Evolutionary conservation across 345 rosid genomes (phyloP), one percentile per base, ranked within the genome.

Genomic region (Mercurialis annua): DNA sequence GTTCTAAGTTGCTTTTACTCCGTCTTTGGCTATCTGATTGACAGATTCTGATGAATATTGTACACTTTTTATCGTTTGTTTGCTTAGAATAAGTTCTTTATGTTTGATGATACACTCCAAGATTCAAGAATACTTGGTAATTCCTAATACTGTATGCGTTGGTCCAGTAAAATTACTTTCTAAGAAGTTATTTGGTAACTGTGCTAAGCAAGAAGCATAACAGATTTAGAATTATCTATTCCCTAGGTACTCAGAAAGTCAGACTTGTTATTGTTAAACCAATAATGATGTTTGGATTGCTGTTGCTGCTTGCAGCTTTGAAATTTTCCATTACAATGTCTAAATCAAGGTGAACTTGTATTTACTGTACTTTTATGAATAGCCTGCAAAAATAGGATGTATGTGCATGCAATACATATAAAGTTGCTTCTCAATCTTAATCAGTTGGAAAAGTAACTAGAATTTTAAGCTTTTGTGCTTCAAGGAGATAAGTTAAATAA

Each of bases 321-420:
- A 29, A 14, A 2, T 6, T 42, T 42, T 26, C 26, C 50, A 61
- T 15, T 61, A 12, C 21, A 0, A 16, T 18, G 26, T 20, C 42
- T 38, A 38, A 21, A 23, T 61, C 51, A 27, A 61, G 43, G 23
- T 24, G 24, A 26, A 61, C 31, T n/a, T 40, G 65, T 61, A 43
- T 26, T 60, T 61, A 9, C 31, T 42, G 21, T 9, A 43, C 18
- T 12, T 61, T 49, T 34, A 61, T 16, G 51, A 38, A 38, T 40
- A 11, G 49, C 48, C 48, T 38, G n/a, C n/a, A 23, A 59, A 34
- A 11, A 11, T 21, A 24, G 31, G 49, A 40, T 59, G 8, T 59
- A 2, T 26, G 6, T 24, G 18, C 23, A 11, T 24, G 11, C 24
- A 24, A 24, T 60, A 42, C 7, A 10, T 15, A 60, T 21, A 64